Base-by-base conservation (phyloP, 148 eudicot species). In the Heliamphora exappendiculata region DNA sequence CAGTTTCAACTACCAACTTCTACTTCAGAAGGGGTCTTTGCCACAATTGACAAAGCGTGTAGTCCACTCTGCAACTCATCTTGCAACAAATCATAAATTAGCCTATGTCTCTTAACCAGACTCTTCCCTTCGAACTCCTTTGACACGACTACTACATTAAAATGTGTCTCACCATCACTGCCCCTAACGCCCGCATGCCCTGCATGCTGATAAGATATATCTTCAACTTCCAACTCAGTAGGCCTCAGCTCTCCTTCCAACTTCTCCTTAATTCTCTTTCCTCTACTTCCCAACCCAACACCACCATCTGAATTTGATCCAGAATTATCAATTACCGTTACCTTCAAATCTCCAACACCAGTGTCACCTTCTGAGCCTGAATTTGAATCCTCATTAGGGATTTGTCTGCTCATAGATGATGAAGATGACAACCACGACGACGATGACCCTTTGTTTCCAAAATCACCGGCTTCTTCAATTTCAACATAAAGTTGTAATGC, bases 141-240 rank as follows among this genome's bases (percentile, higher is more conserved):
- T 0, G 95, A 88, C 64, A 94, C 91, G 62, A 94, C 82, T 77
- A 78, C 87, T 63, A 94, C 78, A 81, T 91, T 91, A 45, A 94
- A 90, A 84, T 94, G 98, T 3, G 95, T 91, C 81, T 92, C 97
- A 3, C 94, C 97, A 72, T 91, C 86, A 79, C 88, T 85, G 13
- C 89, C 89, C 47, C 82, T 83, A 9, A 82, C 88, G 67, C 93
- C 98, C 1, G 84, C 82, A 80, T 94, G 98, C 9, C 98, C 98
- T 34, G 97, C 98, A 75, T 94, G 97, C 82, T 94, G 95, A 75
- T 91, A 86, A 19, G 98, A 94, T 63, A 94, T 80, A 80, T 94
- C 95, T 67, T 90, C 93, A 37, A 94, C 77, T 45, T 77, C 79
- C 85, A 94, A 76, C 70, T 84, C 86, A 8, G 83, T 63, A 63